Evolutionary conservation across 495 filamentous ascomycete species (phyloP).

Genomic region (Penicillium coprophilum): DNA sequence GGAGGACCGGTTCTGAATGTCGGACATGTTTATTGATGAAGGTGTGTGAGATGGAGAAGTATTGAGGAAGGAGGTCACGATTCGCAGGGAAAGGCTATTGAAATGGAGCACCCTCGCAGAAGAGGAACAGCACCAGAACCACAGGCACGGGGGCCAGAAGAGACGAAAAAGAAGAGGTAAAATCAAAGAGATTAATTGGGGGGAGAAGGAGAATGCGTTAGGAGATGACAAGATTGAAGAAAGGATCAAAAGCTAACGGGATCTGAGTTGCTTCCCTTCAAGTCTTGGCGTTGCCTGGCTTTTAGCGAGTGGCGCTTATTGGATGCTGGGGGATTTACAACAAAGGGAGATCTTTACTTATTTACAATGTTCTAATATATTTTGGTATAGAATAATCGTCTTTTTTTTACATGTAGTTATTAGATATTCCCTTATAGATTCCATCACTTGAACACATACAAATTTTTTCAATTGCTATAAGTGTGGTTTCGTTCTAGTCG

Average conservation of each 20-base stretch:
- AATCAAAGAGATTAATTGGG: constrained; percentile 32
- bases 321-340: constrained; percentile 10
- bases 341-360: constrained; percentile 9
- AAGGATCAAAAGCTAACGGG: constrained; percentile 31
- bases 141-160: constrained; percentile 42
- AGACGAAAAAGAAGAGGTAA: constrained; percentile 32
- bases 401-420: not conserved
- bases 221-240: constrained; percentile 26
- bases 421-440: not conserved
- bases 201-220: constrained; percentile 26
- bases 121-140: constrained; percentile 43
- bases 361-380: not conserved
- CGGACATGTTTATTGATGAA: constrained; percentile 69
- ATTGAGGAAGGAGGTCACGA: constrained; percentile 34
- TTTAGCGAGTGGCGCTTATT: constrained; percentile 42
- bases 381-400: not conserved
- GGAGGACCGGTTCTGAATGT: constrained; percentile 77
- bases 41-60: constrained; percentile 39
- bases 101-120: constrained; percentile 38
- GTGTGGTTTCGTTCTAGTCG: constrained; percentile 12
- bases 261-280: constrained; percentile 35
- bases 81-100: constrained; percentile 33
- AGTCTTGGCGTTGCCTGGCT: constrained; percentile 33
- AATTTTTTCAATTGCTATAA: not conserved
- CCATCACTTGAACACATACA: not conserved